These are phyloP conservation scores for Wickerhamiella cacticola DNA, from an alignment of 805 yeast genomes.

Conservation along the genomic window DNA sequence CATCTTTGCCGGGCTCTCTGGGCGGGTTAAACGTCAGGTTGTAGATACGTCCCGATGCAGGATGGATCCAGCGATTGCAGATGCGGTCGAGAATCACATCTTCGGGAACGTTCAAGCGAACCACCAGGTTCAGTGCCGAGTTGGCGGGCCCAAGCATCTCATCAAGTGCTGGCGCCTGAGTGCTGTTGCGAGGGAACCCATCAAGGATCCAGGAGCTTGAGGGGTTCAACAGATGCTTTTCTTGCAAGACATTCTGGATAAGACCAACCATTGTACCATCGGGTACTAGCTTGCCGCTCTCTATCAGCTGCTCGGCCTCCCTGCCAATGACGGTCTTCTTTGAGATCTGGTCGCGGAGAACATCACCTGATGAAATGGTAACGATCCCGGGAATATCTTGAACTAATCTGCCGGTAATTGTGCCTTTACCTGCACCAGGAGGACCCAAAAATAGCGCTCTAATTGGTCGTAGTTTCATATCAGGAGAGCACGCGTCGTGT, in stretches of 20 bases:
- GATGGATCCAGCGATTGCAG: constrained; percentile 74
- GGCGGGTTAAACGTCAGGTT: constrained; percentile 86
- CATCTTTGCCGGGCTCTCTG: constrained; percentile 66
- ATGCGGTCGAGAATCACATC: constrained; percentile 70
- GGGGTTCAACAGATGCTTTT: constrained; percentile 34
- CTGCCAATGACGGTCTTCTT: constrained; percentile 35
- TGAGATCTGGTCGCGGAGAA: constrained; percentile 57
- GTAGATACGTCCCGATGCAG: constrained; percentile 75
- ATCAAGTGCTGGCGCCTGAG: constrained; percentile 56
- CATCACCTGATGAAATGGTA: constrained; percentile 74
- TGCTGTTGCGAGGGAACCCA: constrained; percentile 78
- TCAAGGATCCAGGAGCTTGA: constrained; percentile 62
- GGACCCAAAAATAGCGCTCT: constrained; percentile 67
- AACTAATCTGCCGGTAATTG: constrained; percentile 59
- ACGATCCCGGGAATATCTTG: constrained; percentile 41
- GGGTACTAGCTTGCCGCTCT: constrained; percentile 59
- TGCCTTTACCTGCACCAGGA: constrained; percentile 94
- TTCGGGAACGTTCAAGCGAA: constrained; percentile 79
- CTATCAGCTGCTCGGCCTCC: constrained; percentile 45
- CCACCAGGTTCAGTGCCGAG: constrained; percentile 56
- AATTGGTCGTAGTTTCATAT: constrained; percentile 6
- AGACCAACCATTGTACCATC: constrained; percentile 54
- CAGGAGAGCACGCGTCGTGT: no score
- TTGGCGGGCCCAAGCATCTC: constrained; percentile 29
- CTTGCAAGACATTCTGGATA: constrained; percentile 39